Evolutionary conservation across 1,139 yeast genomes (phyloP).

Genomic region (Protomyces pachydermus): DNA sequence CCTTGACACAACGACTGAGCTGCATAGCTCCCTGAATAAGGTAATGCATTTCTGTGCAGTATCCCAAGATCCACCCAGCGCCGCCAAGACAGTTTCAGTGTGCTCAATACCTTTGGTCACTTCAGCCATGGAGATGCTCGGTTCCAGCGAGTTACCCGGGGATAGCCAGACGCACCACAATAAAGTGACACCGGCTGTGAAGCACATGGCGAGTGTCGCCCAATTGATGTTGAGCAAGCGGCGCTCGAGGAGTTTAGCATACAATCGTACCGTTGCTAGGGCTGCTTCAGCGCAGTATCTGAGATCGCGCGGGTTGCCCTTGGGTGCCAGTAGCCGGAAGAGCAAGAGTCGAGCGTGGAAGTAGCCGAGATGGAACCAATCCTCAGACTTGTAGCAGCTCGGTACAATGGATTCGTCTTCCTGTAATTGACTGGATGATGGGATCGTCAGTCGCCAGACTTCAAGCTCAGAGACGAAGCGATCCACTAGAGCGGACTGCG

Average conservation of each 20-base stretch:
- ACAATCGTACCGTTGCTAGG: conserved; percentile 29
- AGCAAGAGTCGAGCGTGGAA: conserved; percentile 29
- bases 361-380: conserved; percentile 31
- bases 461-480: conserved; percentile 22
- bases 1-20: conserved; percentile 4
- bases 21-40: conserved; percentile 6
- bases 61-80: conserved; percentile 31
- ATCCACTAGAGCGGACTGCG: conserved; percentile 11
- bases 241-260: conserved; percentile 25
- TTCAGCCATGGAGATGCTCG: conserved; percentile 10
- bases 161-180: conserved; percentile 28
- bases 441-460: conserved; percentile 25
- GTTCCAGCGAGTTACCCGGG: conserved; percentile 23
- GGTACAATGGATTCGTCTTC: conserved; percentile 27
- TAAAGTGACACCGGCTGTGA: conserved; percentile 30
- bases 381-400: conserved; percentile 28
- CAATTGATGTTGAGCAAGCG: conserved; percentile 30
- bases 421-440: conserved; percentile 23
- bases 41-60: conserved; percentile 29
- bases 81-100: conserved; percentile 26
- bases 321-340: conserved; percentile 29
- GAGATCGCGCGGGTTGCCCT: conserved; percentile 27
- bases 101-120: conserved; percentile 26
- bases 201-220: conserved; percentile 29
- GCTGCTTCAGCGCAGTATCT: conserved; percentile 29